These are phyloP conservation scores for Geotrichum histeridarum DNA, from an alignment of 1,139 yeast species.

Conservation along the genomic window DNA sequence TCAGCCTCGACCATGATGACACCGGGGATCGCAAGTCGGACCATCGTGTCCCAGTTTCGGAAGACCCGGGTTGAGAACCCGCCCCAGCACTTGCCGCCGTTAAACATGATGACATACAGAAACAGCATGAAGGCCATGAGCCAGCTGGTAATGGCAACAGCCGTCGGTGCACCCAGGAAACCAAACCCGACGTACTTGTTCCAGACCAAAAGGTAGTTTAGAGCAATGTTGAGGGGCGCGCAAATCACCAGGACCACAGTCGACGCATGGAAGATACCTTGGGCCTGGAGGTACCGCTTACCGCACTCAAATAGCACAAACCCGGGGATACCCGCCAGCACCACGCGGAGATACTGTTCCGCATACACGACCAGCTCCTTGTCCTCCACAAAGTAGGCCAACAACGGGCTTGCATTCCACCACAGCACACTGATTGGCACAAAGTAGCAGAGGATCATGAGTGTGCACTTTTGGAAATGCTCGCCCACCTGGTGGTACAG, in stretches of 20 bases:
- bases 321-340: slow-evolving; percentile 74
- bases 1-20: slow-evolving; percentile 81
- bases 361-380: slow-evolving; percentile 57
- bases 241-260: slow-evolving; percentile 67
- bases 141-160: slow-evolving; percentile 62
- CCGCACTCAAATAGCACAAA: slow-evolving; percentile 76
- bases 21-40: slow-evolving; percentile 69
- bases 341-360: slow-evolving; percentile 55
- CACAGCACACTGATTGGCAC: slow-evolving; percentile 48
- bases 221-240: slow-evolving; percentile 68
- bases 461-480: slow-evolving; percentile 52
- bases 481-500: slow-evolving; percentile 50
- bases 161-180: slow-evolving; percentile 60
- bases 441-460: slow-evolving; percentile 44
- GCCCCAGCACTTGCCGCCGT: slow-evolving; percentile 70
- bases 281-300: slow-evolving; percentile 79
- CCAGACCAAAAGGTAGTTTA: slow-evolving; percentile 79
- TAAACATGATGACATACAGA: slow-evolving; percentile 48
- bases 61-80: slow-evolving; percentile 50
- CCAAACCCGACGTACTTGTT: slow-evolving; percentile 55
- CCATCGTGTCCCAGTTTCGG: slow-evolving; percentile 57
- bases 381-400: slow-evolving; percentile 50
- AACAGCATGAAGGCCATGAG: slow-evolving; percentile 49
- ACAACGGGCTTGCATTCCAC: slow-evolving; percentile 53
- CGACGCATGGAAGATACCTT: slow-evolving; percentile 86